These are phyloP conservation scores for Parastagonospora avenae DNA, from an alignment of 2,329 filamentous ascomycete species.

Conservation along the genomic window DNA sequence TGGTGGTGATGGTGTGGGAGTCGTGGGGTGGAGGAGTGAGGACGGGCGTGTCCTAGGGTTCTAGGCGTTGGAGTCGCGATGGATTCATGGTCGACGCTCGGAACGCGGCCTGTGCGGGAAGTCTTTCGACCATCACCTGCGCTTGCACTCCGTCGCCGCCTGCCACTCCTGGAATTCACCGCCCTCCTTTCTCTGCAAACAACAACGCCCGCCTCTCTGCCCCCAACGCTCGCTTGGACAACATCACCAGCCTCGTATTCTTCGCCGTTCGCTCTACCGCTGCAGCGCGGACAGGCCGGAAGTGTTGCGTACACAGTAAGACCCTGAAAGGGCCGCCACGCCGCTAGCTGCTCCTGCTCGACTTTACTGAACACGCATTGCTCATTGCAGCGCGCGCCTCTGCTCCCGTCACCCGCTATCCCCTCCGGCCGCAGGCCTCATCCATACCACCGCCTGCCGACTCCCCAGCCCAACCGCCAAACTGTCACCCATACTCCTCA, in stretches of 20 bases:
- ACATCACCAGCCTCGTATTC: conserved; percentile 12
- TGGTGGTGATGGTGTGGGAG: conserved; percentile 15
- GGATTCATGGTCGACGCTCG: neutral
- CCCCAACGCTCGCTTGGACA: conserved; percentile 3
- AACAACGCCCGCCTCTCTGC: neutral
- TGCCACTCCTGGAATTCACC: conserved; percentile 6
- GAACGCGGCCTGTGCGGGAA: conserved; percentile 7
- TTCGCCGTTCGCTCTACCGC: conserved; percentile 29
- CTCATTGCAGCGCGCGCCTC: neutral
- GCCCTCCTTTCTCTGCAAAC: conserved; percentile 3
- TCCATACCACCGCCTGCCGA: conserved; percentile 59
- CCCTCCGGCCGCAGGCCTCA: conserved; percentile 5
- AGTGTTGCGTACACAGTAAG: conserved; percentile 39
- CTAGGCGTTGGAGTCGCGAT: conserved; percentile 2
- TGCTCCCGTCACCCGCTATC: conserved; percentile 3
- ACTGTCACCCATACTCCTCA: conserved; percentile 90
- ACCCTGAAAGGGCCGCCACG: conserved; percentile 24
- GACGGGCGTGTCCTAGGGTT: neutral
- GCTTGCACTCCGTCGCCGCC: conserved; percentile 8
- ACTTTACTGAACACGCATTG: conserved; percentile 1
- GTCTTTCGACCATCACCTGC: conserved; percentile 20
- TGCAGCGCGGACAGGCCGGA: conserved; percentile 35
- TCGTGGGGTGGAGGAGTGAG: conserved; percentile 2
- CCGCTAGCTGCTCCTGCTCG: conserved; percentile 13
- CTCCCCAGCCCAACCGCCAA: conserved; percentile 76